Base-by-base conservation (phyloP, 75 land plant species). In the Cryptomeria japonica region DNA sequence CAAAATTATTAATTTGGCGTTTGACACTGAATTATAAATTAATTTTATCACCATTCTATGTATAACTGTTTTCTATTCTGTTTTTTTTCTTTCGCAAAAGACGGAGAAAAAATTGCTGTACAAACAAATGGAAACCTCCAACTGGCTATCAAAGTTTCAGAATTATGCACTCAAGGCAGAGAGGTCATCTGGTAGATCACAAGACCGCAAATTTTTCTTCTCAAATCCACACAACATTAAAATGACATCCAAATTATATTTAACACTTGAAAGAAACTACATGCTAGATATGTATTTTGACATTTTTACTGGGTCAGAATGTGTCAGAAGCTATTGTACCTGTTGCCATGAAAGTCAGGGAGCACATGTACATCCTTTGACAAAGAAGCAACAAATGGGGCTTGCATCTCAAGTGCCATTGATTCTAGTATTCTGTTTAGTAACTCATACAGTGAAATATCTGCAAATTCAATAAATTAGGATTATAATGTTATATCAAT, bases 261-360 rank as follows among this genome's bases (percentile, higher is more conserved):
- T 32, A 44, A 44, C 32, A 46, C 32, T 82, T 46, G 39, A 6
- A 38, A 22, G 42, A 42, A 46, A 82, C 49, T 82, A n/a, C 34
- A 46, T 28, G 84, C 14, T 82, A 82, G 7, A 82, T 44, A n/a
- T 46, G 15, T 8, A 15, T n/a, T 82, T 80, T 80, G 72, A 25
- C 19, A 0, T 80, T 28, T 44, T 44, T 46, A 38, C 51, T 87
- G 25, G 84, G 22, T 78, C 13, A 41, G 36, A 80, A 61, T 87
- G 25, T 42, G 22, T 78, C 13, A 41, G 36, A 80, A 61, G 31
- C n/a, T 28, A 34, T 32, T 28, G 75, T 86, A 96, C 99, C 99
- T 96, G 91, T 98, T 98, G 39, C 99, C 99, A 89, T 98, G 98
- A 76, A 96, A 98, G 75, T 98, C 98, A 39, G 98, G 98, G 83